Conservation (phyloP, 2,329 filamentous ascomycete species). For the Botrytis tulipae region DNA sequence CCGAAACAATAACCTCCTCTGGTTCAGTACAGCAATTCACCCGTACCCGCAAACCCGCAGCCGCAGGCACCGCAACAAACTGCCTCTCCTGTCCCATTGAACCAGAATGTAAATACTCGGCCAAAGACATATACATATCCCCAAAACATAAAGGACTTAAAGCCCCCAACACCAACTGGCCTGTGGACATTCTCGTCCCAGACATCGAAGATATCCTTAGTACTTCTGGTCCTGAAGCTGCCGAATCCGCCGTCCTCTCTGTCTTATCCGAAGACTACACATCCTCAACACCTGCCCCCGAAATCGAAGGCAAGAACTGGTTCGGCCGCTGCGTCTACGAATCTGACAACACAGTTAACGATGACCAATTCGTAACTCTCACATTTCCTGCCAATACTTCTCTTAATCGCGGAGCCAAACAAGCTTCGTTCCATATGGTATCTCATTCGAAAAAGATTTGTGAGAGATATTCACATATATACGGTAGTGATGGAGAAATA, state of each 20-base stretch:
- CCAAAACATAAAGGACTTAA: conserved; percentile 56
- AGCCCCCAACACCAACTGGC: conserved; percentile 72
- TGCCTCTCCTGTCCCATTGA: conserved; percentile 79
- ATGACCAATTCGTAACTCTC: conserved; percentile 88
- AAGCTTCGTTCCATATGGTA: conserved; percentile 89
- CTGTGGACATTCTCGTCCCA: conserved; percentile 82
- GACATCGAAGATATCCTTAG: conserved; percentile 78
- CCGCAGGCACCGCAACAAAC: conserved; percentile 77
- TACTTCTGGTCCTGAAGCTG: conserved; percentile 47
- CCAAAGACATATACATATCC: conserved; percentile 64
- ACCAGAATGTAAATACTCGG: conserved; percentile 76
- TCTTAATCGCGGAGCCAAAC: conserved; percentile 62
- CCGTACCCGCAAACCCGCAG: conserved; percentile 68
- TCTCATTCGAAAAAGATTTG: conserved; percentile 86
- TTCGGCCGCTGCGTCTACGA: conserved; percentile 97
- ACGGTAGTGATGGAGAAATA: conserved; percentile 83
- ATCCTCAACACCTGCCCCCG: conserved; percentile 47
- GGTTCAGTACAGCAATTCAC: conserved; percentile 79
- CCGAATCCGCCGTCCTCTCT: conserved; percentile 44
- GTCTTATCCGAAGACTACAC: conserved; percentile 53
- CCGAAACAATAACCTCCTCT: conserved; percentile 69
- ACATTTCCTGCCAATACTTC: conserved; percentile 56
- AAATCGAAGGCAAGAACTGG: conserved; percentile 61
- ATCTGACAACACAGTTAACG: conserved; percentile 86
- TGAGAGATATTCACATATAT: conserved; percentile 78